Conservation (phyloP, 495 filamentous ascomycete species). For the Staphylotrichum longicolle region DNA sequence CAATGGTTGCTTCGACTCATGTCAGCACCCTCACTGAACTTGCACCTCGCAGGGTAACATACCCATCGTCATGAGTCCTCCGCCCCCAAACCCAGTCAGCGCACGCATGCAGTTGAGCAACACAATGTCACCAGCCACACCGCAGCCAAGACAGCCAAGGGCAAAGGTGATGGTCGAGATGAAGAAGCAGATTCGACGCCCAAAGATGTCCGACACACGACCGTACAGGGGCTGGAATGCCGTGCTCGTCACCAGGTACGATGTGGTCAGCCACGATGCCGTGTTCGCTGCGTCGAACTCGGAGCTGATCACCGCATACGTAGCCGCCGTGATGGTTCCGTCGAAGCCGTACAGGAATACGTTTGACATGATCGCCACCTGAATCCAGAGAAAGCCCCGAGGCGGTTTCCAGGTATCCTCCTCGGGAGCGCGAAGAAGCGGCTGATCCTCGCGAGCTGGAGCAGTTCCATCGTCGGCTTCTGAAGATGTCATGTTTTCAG, state of each 20-base stretch:
- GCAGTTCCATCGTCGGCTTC: neutral
- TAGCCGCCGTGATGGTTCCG: slow-evolving; percentile 64
- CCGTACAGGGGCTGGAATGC: slow-evolving; percentile 55
- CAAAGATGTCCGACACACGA: slow-evolving; percentile 53
- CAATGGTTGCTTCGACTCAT: slow-evolving; percentile 51
- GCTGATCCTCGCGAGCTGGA: slow-evolving; percentile 24
- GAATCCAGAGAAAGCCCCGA: slow-evolving; percentile 44
- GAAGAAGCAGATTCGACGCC: slow-evolving; percentile 51
- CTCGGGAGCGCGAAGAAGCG: slow-evolving; percentile 38
- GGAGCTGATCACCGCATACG: slow-evolving; percentile 62
- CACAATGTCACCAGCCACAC: slow-evolving; percentile 40
- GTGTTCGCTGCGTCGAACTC: slow-evolving; percentile 53
- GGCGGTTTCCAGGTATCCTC: slow-evolving; percentile 39
- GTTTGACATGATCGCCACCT: slow-evolving; percentile 61
- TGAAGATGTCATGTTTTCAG: slow-evolving; percentile 7
- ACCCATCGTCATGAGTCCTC: slow-evolving; percentile 63
- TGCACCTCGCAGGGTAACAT: slow-evolving; percentile 44
- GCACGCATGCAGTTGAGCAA: slow-evolving; percentile 48
- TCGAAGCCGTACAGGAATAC: slow-evolving; percentile 66
- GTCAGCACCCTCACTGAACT: slow-evolving; percentile 11
- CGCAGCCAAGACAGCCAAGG: slow-evolving; percentile 49
- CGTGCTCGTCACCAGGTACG: slow-evolving; percentile 69
- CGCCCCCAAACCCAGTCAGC: slow-evolving; percentile 57
- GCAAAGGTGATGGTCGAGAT: slow-evolving; percentile 48
- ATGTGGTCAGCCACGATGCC: slow-evolving; percentile 69